phyloP scores from a whole-genome alignment of 73 alveolate species.

The Paramecium tetraurelia region DNA sequence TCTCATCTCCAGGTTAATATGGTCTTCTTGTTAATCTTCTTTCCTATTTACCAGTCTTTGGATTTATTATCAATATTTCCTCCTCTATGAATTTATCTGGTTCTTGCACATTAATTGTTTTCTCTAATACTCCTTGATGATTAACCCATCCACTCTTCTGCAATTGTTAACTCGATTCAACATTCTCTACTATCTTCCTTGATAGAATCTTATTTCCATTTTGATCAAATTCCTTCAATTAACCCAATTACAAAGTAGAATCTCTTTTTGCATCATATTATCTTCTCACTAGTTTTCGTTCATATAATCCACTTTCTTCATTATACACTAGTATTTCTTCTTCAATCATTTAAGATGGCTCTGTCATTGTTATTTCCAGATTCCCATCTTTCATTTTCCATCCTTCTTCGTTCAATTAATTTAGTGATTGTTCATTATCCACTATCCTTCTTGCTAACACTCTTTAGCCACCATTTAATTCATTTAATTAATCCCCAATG shows the following conservation, averaged over 20 bases:
- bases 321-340: background rate
- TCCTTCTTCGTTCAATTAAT: background rate
- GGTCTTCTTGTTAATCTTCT: background rate
- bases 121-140: background rate
- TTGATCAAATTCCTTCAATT: background rate
- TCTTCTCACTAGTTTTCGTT: conserved; percentile 6
- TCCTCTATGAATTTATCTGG: background rate
- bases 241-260: background rate
- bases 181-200: background rate
- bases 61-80: background rate
- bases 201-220: background rate
- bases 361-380: background rate
- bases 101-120: background rate
- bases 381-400: background rate
- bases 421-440: background rate
- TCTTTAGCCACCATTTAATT: background rate
- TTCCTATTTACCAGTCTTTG: background rate
- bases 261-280: background rate
- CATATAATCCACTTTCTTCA: conserved; percentile 16
- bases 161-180: background rate
- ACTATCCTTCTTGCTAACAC: background rate
- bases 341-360: background rate
- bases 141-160: background rate
- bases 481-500: background rate
- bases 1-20: background rate